Percentiles rank a stretch among this genome's conserved stretches.
Conservation (phyloP, 352 stramenopile species). For the Elongisporangium senticosum region DNA sequence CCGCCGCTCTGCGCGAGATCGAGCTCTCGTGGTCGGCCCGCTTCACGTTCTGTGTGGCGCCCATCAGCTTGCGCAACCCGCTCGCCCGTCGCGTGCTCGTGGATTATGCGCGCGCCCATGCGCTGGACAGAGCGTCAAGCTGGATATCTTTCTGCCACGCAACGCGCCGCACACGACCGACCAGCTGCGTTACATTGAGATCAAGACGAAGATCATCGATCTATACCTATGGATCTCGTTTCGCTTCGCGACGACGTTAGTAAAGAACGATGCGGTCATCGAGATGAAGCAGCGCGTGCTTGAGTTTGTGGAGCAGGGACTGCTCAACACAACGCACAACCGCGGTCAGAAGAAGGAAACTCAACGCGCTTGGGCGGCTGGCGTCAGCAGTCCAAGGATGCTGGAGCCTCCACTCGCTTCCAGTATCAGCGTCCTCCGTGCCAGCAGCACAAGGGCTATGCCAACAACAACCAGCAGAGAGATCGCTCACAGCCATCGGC, state of each 20-base stretch:
- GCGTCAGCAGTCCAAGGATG: too few relatives aligned
- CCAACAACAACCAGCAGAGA: too few relatives aligned
- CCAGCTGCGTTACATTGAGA: conserved; percentile 85
- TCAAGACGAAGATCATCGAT: conserved; percentile 90
- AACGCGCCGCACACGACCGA: conserved; percentile 72
- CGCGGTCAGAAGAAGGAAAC: conserved; percentile 35
- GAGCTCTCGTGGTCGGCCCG: conserved; percentile 68
- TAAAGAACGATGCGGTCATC: conserved; percentile 55
- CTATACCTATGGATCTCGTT: conserved; percentile 94
- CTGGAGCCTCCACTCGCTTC: too few relatives aligned
- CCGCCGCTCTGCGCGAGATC: conserved; percentile 48
- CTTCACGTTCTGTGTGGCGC: conserved; percentile 89
- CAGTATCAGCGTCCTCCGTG: too few relatives aligned
- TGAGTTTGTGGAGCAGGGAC: conserved; percentile 60
- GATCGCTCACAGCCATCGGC: too few relatives aligned
- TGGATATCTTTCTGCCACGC: conserved; percentile 78
- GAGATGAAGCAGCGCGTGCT: conserved; percentile 61
- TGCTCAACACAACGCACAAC: conserved; percentile 76
- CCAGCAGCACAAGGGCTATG: too few relatives aligned
- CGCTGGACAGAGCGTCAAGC: conserved; percentile 57
- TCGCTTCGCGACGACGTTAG: conserved; percentile 87
- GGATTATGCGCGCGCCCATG: conserved; percentile 83
- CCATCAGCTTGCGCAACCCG: conserved; percentile 70
- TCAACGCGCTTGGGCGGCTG: not conserved
- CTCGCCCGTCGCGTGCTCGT: conserved; percentile 74